These are phyloP conservation scores for Pseudozyma hubeiensis DNA, from an alignment of 1,284 basidiomycete genomes.

Conservation along the genomic window DNA sequence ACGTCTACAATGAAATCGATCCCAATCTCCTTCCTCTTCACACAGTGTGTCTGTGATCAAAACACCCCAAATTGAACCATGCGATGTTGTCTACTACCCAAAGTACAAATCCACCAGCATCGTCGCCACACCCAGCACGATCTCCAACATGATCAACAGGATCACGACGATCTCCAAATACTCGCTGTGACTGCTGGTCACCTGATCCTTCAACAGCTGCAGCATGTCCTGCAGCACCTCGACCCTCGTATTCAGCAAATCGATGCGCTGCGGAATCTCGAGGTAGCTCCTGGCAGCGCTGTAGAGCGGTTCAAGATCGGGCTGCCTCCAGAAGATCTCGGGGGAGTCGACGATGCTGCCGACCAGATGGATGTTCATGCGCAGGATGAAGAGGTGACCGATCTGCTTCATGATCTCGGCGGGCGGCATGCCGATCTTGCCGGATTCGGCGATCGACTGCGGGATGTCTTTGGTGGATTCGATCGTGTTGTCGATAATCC, in stretches of 20 bases:
- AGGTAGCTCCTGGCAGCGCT: slow-evolving; percentile 86
- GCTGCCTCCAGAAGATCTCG: slow-evolving; percentile 84
- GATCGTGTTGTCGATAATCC: slow-evolving; percentile 90
- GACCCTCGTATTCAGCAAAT: slow-evolving; percentile 90
- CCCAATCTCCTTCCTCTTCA: background rate
- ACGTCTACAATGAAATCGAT: slow-evolving; percentile 5
- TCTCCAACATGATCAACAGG: slow-evolving; percentile 87
- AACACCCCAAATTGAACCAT: too few species aligned
- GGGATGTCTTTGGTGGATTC: slow-evolving; percentile 97
- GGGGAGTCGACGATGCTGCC: slow-evolving; percentile 95
- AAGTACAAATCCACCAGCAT: slow-evolving; percentile 68
- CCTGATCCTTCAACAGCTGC: slow-evolving; percentile 91
- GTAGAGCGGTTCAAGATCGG: slow-evolving; percentile 94
- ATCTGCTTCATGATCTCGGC: slow-evolving; percentile 97
- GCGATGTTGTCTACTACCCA: slow-evolving; percentile 28
- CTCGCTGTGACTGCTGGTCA: slow-evolving; percentile 89
- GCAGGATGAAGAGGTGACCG: slow-evolving; percentile 85
- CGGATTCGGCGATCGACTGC: slow-evolving; percentile 89
- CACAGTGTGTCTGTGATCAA: background rate
- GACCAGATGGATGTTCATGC: slow-evolving; percentile 94
- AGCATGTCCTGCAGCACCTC: slow-evolving; percentile 97
- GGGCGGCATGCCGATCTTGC: slow-evolving; percentile 79
- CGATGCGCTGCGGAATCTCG: slow-evolving; percentile 92
- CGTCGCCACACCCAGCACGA: slow-evolving; percentile 70
- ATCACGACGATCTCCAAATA: slow-evolving; percentile 96